phyloP scores from a whole-genome alignment of 805 yeast species.

The Allodekkera sacchari region DNA sequence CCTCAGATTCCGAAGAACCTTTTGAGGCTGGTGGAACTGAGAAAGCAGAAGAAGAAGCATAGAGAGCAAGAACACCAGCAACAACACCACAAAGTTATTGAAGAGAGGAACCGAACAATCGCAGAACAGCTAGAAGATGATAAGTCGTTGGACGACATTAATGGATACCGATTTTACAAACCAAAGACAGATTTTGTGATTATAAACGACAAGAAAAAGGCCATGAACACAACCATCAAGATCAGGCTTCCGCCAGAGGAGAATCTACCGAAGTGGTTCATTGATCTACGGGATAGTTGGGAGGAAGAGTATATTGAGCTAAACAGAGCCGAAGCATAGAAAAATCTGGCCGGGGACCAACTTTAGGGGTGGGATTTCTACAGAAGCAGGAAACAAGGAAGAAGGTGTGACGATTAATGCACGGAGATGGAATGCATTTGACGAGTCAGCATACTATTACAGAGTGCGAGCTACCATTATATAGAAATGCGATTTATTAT shows the following conservation, averaged over 20 bases:
- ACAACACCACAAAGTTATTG: neutral
- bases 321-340: too few species aligned
- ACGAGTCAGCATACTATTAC: too few species aligned
- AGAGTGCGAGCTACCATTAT: too few species aligned
- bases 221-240: slow-evolving; percentile 28
- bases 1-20: slow-evolving; percentile 64
- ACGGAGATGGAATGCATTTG: too few species aligned
- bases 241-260: slow-evolving; percentile 53
- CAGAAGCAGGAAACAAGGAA: too few species aligned
- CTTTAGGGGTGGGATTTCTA: too few species aligned
- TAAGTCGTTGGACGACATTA: neutral
- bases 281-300: slow-evolving; percentile 56
- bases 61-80: slow-evolving; percentile 18
- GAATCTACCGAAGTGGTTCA: slow-evolving; percentile 72
- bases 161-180: slow-evolving; percentile 32
- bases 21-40: slow-evolving; percentile 44
- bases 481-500: too few species aligned
- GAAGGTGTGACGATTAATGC: too few species aligned
- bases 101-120: slow-evolving; percentile 2
- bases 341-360: too few species aligned
- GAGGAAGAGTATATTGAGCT: slow-evolving; percentile 29
- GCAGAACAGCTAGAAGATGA: neutral
- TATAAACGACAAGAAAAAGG: slow-evolving; percentile 25
- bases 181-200: slow-evolving; percentile 21
- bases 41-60: slow-evolving; percentile 29